Conservation (phyloP, 2,329 filamentous ascomycete genomes). For the Alternaria hordeiaustralica region DNA sequence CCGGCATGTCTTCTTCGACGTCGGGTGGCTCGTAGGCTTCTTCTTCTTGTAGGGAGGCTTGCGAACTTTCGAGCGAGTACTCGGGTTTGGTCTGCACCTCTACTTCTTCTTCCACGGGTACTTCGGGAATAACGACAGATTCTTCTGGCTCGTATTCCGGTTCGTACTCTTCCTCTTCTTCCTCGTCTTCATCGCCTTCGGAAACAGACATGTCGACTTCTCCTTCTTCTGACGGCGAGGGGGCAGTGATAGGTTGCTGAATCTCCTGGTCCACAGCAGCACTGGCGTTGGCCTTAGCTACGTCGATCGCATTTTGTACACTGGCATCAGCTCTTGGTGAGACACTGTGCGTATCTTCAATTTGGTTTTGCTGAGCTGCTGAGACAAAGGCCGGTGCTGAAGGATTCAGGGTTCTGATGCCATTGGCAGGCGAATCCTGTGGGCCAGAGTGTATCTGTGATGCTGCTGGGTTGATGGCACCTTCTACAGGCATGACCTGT, state of each 20-base stretch:
- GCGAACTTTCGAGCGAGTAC: conserved; percentile 16
- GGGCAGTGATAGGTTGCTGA: not conserved
- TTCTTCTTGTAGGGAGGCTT: conserved; percentile 35
- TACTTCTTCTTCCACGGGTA: conserved; percentile 7
- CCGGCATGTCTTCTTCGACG: conserved; percentile 26
- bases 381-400: conserved; percentile 31
- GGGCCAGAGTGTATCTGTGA: not conserved
- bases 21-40: conserved; percentile 44
- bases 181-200: conserved; percentile 31
- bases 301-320: not conserved
- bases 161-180: conserved; percentile 29
- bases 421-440: not conserved
- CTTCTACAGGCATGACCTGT: not conserved
- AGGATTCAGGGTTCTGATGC: not conserved
- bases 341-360: not conserved
- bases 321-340: not conserved
- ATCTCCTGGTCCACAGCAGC: conserved; percentile 4
- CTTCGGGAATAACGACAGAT: conserved; percentile 3
- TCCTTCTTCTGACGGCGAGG: conserved; percentile 39
- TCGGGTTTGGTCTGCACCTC: conserved; percentile 3
- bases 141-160: conserved; percentile 42
- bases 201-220: conserved; percentile 46
- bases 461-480: not conserved
- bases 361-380: conserved; percentile 40
- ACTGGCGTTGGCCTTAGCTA: not conserved